Evolutionary conservation across 2,329 filamentous ascomycete genomes (phyloP), one percentile per base, ranked within the genome.

Genomic region (Fusarium nygamai): DNA sequence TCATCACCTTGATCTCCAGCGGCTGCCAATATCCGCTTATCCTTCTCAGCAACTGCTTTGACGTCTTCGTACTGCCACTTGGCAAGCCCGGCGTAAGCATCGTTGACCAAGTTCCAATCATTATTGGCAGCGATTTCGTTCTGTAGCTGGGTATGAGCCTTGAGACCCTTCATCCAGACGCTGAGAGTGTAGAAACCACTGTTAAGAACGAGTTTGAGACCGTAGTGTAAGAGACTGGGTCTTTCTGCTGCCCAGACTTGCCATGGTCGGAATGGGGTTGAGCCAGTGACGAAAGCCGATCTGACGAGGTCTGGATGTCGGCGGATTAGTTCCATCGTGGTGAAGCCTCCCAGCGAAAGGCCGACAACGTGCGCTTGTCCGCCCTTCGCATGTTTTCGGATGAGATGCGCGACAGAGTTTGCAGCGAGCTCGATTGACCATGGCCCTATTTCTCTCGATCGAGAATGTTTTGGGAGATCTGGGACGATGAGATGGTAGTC

Each of bases 321-420:
- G 17, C 44, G 58, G 8, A 69, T 36, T 20, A 69, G 13, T 9
- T 69, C 58, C 65, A 64, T 69, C 2, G 65, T 43, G 6, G 58
- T 51, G 5, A 68, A 80, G 83, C 11, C 84, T 10, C 84, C 84
- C 22, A 83, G 80, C 1, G 84, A 86, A 8, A 85, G 48, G 4
- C 84, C 84, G 20, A 84, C 82, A 27, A 86, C 46, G 64, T 86
- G 84, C 1, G 84, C 84, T 6, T 71, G 67, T 10, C 80, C 78
- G 62, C 75, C 72, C 27, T 84, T 80, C 0, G 83, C 84, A 48
- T 82, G 75, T 0, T 64, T 58, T 6, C 70, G 77, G 54, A 86
- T 84, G 27, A 85, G 74, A 2, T 71, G 53, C 5, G 83, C 82
- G 4, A 86, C 76, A 19, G 74, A 76, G 13, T 80, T 76, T 34